Base-by-base conservation (phyloP, 2,329 filamentous ascomycete species). In the Fusarium annulatum region DNA sequence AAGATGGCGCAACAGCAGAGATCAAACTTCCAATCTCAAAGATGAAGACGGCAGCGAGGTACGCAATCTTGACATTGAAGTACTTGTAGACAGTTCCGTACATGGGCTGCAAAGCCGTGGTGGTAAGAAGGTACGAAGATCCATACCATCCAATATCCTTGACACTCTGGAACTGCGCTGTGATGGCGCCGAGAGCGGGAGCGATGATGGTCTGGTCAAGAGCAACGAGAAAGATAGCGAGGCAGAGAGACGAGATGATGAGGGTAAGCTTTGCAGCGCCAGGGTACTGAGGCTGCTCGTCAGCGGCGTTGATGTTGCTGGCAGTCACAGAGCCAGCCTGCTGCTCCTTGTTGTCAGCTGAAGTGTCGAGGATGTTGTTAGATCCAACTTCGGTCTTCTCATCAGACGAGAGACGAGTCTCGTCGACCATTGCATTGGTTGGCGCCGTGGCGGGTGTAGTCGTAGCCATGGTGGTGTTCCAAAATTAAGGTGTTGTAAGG, bases 81-180 rank as follows among this genome's bases (percentile, higher is more conserved):
- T 84, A 81, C 76, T 84, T 85, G 80, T 87, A 88, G 42, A 88
- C 75, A 21, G 82, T 84, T 51, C 86, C 87, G 64, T 86, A 88
- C 72, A 85, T 82, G 55, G 84, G 85, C 77, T 87, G 85, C 51
- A 88, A 81, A 18, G 86, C 84, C 34, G 86, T 86, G 43, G 84
- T 85, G 28, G 85, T 86, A 49, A 88, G 83, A 9, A 88, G 80
- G 70, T 87, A 88, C 6, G 85, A 71, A 16, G 85, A 82, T 70
- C 85, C 86, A 78, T 88, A 87, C 85, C 85, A 91, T 68, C 88
- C 81, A 69, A 87, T 86, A 62, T 87, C 86, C 71, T 83, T 82
- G 41, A 85, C 82, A 55, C 82, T 85, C 48, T 75, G 65, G 58
- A 84, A 87, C 53, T 86, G 79, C 2, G 79, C 79, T 0, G 86